These are phyloP conservation scores for Neurospora crassa DNA, from an alignment of 2,329 filamentous ascomycete species.

Conservation along the genomic window DNA sequence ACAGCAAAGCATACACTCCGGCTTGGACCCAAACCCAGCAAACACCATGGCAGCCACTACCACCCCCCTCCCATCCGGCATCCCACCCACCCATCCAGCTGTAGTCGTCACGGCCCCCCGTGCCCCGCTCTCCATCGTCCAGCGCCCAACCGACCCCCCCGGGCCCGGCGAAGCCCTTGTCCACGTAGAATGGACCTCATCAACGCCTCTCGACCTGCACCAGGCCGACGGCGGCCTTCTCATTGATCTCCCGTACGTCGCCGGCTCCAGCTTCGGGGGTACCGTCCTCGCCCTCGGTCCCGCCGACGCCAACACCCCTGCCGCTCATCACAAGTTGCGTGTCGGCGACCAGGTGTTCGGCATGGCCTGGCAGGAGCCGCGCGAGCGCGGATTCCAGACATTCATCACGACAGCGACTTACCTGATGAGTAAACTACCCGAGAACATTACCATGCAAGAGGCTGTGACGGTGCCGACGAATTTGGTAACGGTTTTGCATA, in stretches of 20 bases:
- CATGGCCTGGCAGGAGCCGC: constrained; percentile 36
- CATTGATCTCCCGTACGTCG: constrained; percentile 37
- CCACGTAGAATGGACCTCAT: constrained; percentile 47
- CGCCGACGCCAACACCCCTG: background rate
- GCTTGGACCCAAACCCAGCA: background rate
- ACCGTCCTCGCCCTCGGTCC: constrained; percentile 42
- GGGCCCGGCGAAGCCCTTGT: constrained; percentile 40
- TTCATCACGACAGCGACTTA: constrained; percentile 42
- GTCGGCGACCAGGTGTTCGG: constrained; percentile 48
- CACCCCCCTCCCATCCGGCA: constrained; percentile 11
- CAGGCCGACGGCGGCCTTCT: constrained; percentile 50
- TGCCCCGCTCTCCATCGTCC: constrained; percentile 17
- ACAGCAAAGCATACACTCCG: background rate
- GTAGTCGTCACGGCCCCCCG: constrained; percentile 17
- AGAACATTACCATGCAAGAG: constrained; percentile 30
- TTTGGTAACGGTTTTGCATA: constrained; percentile 50
- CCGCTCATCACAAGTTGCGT: constrained; percentile 20
- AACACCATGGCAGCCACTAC: background rate
- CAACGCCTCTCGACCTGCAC: constrained; percentile 52
- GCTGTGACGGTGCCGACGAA: constrained; percentile 48
- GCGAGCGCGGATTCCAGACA: constrained; percentile 45
- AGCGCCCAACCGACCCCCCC: constrained; percentile 24
- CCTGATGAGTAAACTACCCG: constrained; percentile 36
- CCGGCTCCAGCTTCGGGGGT: constrained; percentile 43
- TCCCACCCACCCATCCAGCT: constrained; percentile 20